phyloP scores from a whole-genome alignment of 306 rosid species.

The Lathyrus sativus region DNA sequence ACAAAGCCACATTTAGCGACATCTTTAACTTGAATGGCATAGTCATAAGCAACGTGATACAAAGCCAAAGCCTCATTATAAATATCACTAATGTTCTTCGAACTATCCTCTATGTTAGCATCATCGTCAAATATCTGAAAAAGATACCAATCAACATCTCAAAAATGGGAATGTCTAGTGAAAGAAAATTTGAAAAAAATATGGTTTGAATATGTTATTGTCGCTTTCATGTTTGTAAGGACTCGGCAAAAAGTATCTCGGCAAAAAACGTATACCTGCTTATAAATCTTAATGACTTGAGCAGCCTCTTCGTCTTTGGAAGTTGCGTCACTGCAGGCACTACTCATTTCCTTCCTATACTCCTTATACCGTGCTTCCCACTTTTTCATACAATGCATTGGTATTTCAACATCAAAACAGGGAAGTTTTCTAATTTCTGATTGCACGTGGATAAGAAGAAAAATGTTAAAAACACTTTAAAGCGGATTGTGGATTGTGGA shows the following conservation, averaged over 20 bases:
- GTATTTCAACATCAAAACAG: slow-evolving; percentile 57
- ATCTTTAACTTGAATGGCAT: slow-evolving; percentile 8
- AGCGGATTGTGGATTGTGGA: neutral
- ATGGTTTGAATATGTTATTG: too few relatives aligned
- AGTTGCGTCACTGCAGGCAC: slow-evolving; percentile 8
- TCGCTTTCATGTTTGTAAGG: too few relatives aligned
- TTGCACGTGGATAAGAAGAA: slow-evolving; percentile 23
- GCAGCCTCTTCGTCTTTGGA: slow-evolving; percentile 40
- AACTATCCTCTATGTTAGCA: slow-evolving; percentile 46
- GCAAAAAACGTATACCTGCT: slow-evolving; percentile 45
- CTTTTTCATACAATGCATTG: slow-evolving; percentile 32
- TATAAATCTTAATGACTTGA: slow-evolving; percentile 48
- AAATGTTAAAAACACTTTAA: slow-evolving; percentile 21
- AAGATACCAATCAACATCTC: slow-evolving; percentile 13
- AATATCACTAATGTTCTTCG: slow-evolving; percentile 46
- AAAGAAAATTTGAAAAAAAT: neutral
- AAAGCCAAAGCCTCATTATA: slow-evolving; percentile 60
- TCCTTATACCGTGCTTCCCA: slow-evolving; percentile 43
- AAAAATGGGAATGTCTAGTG: slow-evolving; percentile 7
- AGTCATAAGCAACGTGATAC: slow-evolving; percentile 54
- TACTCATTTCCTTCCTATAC: slow-evolving; percentile 51
- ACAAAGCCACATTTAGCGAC: slow-evolving; percentile 49
- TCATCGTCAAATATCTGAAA: slow-evolving; percentile 56
- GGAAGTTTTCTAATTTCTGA: slow-evolving; percentile 62
- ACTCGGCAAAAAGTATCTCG: too few relatives aligned